phyloP scores from a whole-genome alignment of 768 basidiomycete species.

The Lenzites betulinus region DNA sequence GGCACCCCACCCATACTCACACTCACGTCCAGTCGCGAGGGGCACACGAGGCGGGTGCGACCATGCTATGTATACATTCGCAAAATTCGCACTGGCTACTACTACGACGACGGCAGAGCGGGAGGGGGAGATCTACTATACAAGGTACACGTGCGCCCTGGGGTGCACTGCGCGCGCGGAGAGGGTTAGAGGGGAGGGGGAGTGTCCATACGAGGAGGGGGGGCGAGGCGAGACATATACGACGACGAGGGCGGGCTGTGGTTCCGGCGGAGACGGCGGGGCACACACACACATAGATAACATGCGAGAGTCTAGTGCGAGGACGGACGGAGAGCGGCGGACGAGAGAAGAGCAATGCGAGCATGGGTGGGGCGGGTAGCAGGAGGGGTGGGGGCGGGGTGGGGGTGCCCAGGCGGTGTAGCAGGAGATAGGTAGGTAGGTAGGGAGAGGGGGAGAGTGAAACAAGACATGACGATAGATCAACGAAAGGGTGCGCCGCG shows the following conservation, averaged over 20 bases:
- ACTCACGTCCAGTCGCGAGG: too few species aligned
- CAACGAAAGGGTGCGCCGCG: neutral
- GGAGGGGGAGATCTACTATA: too few species aligned
- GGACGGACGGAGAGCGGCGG: slow-evolving; percentile 14
- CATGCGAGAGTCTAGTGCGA: slow-evolving; percentile 23
- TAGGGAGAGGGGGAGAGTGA: neutral
- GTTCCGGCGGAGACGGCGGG: slow-evolving; percentile 1
- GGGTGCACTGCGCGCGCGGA: too few species aligned
- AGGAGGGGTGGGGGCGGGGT: neutral
- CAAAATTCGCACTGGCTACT: too few species aligned
- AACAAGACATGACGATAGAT: slow-evolving; percentile 1
- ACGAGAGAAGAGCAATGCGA: slow-evolving; percentile 15
- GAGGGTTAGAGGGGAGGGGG: too few species aligned
- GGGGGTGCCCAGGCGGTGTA: neutral
- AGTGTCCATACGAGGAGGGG: too few species aligned
- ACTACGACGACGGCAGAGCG: too few species aligned
- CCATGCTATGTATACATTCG: too few species aligned
- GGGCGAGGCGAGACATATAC: neutral
- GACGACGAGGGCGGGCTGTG: slow-evolving; percentile 1
- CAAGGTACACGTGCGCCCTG: too few species aligned
- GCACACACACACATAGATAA: slow-evolving; percentile 16
- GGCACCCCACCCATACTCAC: too few species aligned
- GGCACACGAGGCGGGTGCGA: too few species aligned
- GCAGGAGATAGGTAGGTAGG: neutral
- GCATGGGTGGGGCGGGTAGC: neutral